Conservation (phyloP, 2,329 filamentous ascomycete species). For the Didymella glomerata region DNA sequence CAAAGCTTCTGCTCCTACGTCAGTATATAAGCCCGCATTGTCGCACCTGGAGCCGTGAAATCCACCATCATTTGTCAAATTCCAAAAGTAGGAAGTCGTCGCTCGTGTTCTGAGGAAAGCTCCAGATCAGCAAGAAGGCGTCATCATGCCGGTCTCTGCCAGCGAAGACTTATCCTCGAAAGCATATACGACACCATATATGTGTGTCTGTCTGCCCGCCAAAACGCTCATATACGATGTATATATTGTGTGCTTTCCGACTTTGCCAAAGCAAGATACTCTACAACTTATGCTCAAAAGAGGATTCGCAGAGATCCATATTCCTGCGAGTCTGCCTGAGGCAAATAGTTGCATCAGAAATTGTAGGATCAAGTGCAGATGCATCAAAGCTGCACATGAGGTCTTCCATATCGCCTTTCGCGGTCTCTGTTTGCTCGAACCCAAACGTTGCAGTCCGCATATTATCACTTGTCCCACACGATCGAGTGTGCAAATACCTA, state of each 20-base stretch:
- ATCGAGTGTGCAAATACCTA: too few relatives aligned
- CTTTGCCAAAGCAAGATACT: neutral
- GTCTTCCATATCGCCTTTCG: neutral
- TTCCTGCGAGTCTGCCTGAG: neutral
- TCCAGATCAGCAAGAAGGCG: too few relatives aligned
- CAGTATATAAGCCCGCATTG: neutral
- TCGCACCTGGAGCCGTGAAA: neutral
- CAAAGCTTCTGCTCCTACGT: neutral
- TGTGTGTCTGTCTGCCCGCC: neutral
- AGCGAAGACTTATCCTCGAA: neutral
- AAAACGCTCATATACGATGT: neutral
- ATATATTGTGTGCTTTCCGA: neutral
- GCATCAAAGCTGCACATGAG: neutral
- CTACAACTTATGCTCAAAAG: neutral
- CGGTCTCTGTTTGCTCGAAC: neutral
- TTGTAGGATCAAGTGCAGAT: conserved; percentile 1
- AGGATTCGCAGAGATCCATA: neutral
- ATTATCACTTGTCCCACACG: neutral
- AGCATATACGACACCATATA: neutral
- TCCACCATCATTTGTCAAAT: neutral
- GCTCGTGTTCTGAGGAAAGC: neutral
- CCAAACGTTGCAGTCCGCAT: neutral
- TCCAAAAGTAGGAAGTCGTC: neutral
- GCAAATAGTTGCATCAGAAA: neutral
- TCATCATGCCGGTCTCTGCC: neutral